These are phyloP conservation scores for Oehlia diaphana DNA, from an alignment of 192 early-diverging fungal genomes.

Conservation along the genomic window DNA sequence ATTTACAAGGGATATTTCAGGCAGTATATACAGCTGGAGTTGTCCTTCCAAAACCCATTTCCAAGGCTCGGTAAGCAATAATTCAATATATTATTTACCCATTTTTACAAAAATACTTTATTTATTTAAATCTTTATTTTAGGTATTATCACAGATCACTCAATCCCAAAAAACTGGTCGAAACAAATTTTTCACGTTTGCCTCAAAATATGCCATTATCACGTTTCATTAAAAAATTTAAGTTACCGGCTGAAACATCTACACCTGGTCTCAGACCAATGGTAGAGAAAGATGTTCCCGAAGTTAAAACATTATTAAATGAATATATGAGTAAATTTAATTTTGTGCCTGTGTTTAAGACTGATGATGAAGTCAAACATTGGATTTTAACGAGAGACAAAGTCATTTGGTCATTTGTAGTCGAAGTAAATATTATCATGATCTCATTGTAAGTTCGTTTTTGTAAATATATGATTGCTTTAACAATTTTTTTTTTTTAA, in stretches of 20 bases:
- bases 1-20: conserved; percentile 94
- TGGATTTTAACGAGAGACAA: conserved; percentile 83
- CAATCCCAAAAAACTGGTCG: conserved; percentile 93
- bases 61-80: conserved; percentile 57
- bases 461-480: neutral
- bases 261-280: conserved; percentile 79
- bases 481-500: neutral
- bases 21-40: conserved; percentile 96
- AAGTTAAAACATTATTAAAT: conserved; percentile 74
- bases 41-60: conserved; percentile 85
- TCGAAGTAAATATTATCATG: conserved; percentile 55
- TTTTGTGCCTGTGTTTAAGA: conserved; percentile 69
- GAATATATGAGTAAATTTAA: conserved; percentile 68
- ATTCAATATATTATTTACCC: neutral
- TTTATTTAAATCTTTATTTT: neutral
- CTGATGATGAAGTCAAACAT: conserved; percentile 86
- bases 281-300: conserved; percentile 71
- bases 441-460: conserved; percentile 6
- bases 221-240: conserved; percentile 69
- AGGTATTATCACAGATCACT: conserved; percentile 94
- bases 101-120: neutral
- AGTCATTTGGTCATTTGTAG: conserved; percentile 96
- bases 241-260: conserved; percentile 59
- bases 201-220: conserved; percentile 72
- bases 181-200: conserved; percentile 88